Evolutionary conservation across 1,139 yeast genomes (phyloP), one percentile per base, ranked within the genome.

Genomic region (Yamadazyma triangularis): DNA sequence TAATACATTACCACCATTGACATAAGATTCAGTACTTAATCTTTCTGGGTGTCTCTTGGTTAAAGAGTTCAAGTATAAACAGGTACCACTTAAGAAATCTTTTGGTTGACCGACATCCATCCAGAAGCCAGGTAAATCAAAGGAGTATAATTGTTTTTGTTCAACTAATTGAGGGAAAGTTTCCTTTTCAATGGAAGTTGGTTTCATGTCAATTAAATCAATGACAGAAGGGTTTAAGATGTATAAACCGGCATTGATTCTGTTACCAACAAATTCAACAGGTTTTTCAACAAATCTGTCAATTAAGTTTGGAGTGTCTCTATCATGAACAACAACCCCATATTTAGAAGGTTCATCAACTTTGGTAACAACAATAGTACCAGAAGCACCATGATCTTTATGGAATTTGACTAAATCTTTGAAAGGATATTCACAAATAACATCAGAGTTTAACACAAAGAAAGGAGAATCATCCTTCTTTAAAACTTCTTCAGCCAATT

Each of bases 61-160:
- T 56, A 88, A 70, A 36, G 97, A 82, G 57, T 85, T 77, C 63
- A 93, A 76, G 77, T 89, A 93, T 47, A 91, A 75, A 50, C 88
- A 81, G 55, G 97, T 87, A 63, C 99, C 99, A 39, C 96, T 81
- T 51, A 93, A 73, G 80, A 88, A 93, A 69, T 93, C 99, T 79
- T 91, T 91, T 75, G 99, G 99, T 74, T 93, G 99, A 64, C 99
- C 99, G 51, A 93, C 96, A 64, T 93, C 99, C 98, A 93, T 93
- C 99, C 99, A 93, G 85, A 80, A 93, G 46, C 98, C 98, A 71
- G 91, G 96, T 58, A 93, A 79, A 64, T 93, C 99, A 58, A 86
- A 93, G 36, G 97, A 88, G 76, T 81, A 94, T 53, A 93, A 75
- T 43, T 85, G 77, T 57, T 84, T 89, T 59, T 81, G 72, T 64